Evolutionary conservation across 2,329 filamentous ascomycete species (phyloP).

Genomic region (Ophiostoma himal-ulmi): DNA sequence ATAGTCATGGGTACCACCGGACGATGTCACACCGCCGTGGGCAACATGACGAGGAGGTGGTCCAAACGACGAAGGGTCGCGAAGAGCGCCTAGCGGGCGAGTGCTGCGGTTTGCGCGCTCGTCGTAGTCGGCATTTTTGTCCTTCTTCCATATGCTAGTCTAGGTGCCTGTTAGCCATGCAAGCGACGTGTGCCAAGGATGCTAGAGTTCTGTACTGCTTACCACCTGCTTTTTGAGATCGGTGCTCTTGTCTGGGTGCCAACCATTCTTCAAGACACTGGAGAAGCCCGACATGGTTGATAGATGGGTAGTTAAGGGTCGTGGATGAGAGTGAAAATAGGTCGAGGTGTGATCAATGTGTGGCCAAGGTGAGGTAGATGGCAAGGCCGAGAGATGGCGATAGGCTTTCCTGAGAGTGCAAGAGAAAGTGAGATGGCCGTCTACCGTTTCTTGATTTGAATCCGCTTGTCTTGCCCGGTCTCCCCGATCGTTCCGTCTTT

Average conservation of each 20-base stretch:
- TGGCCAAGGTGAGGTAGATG: not conserved
- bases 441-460: no score
- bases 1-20: slow-evolving; percentile 13
- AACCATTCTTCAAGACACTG: slow-evolving; percentile 32
- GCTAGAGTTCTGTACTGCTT: slow-evolving; percentile 27
- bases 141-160: slow-evolving; percentile 31
- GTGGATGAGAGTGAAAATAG: slow-evolving; percentile 13
- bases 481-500: not conserved
- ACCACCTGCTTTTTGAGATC: slow-evolving; percentile 44
- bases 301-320: not conserved
- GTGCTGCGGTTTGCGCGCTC: slow-evolving; percentile 37
- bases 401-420: not conserved
- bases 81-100: slow-evolving; percentile 62
- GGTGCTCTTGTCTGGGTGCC: slow-evolving; percentile 46
- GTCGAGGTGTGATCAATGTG: not conserved
- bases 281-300: slow-evolving; percentile 40
- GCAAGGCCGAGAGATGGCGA: not conserved
- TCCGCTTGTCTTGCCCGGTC: not conserved
- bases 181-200: not conserved
- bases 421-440: no score
- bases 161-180: slow-evolving; percentile 7
- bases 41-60: slow-evolving; percentile 66
- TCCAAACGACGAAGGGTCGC: slow-evolving; percentile 71
- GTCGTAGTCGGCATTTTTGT: slow-evolving; percentile 30
- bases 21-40: slow-evolving; percentile 24